Conservation (phyloP, 768 basidiomycete genomes). For the Gyrodon lividus region DNA sequence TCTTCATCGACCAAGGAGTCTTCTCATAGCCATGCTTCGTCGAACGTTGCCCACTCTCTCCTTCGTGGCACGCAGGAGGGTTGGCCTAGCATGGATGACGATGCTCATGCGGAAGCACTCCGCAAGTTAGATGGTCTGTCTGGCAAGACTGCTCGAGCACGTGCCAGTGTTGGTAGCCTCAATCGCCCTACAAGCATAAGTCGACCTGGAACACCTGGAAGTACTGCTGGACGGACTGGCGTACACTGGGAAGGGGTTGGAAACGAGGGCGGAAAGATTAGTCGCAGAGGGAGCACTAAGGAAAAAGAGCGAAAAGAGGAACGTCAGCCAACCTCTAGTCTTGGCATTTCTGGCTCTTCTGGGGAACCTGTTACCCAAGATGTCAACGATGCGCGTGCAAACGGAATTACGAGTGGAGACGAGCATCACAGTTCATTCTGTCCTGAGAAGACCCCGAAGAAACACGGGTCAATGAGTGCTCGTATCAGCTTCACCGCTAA, state of each 20-base stretch:
- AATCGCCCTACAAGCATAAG: conserved; percentile 64
- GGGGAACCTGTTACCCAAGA: conserved; percentile 38
- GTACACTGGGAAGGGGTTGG: conserved; percentile 77
- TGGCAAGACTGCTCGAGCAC: conserved; percentile 71
- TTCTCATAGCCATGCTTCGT: conserved; percentile 42
- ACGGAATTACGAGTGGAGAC: conserved; percentile 53
- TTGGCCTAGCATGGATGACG: conserved; percentile 85
- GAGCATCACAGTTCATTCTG: conserved; percentile 47
- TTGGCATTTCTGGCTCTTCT: conserved; percentile 37
- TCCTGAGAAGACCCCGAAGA: conserved; percentile 69
- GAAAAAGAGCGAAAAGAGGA: conserved; percentile 48
- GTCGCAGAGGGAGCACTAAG: conserved; percentile 37
- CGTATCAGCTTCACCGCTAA: conserved; percentile 82
- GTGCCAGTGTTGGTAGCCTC: conserved; percentile 74
- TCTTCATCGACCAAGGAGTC: conserved; percentile 40
- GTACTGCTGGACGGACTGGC: conserved; percentile 45
- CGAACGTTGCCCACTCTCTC: conserved; percentile 81
- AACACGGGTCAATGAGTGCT: conserved; percentile 51
- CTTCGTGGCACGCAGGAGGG: conserved; percentile 87
- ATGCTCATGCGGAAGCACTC: conserved; percentile 86
- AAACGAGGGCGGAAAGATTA: conserved; percentile 35
- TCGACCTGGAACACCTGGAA: conserved; percentile 72
- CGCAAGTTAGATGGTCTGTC: conserved; percentile 89
- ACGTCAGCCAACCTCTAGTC: conserved; percentile 24
- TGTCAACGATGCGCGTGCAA: conserved; percentile 40